phyloP scores from a whole-genome alignment of 2,329 filamentous ascomycete species.

The Coniella lustricola region DNA sequence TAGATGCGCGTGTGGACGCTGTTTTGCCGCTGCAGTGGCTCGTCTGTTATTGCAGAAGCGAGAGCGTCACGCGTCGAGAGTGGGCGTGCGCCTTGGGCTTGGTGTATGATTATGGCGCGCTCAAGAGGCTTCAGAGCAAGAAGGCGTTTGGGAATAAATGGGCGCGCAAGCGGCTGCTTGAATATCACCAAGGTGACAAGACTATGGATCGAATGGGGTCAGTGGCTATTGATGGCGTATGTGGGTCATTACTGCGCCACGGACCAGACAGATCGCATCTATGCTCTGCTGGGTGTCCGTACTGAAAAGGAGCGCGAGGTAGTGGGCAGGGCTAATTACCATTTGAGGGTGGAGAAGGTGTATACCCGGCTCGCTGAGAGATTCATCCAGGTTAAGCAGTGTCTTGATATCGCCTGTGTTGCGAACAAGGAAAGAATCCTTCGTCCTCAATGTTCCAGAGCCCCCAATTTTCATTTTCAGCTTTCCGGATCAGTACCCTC shows the following conservation, averaged over 20 bases:
- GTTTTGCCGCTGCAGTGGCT: background rate
- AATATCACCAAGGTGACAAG: background rate
- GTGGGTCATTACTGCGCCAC: background rate
- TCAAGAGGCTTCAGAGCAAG: background rate
- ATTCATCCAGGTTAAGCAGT: background rate
- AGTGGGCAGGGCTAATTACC: background rate
- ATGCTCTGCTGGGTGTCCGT: background rate
- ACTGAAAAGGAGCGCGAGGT: background rate
- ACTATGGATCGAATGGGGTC: background rate
- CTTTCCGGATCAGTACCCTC: no score
- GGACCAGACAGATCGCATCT: background rate
- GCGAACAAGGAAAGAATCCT: background rate
- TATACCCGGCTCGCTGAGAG: background rate
- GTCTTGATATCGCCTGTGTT: conserved; percentile 2
- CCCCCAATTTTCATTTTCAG: no score
- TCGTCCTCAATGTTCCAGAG: no score
- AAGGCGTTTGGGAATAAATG: conserved; percentile 2
- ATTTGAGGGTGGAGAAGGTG: background rate
- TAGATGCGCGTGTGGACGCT: conserved; percentile 7
- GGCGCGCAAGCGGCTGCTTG: conserved; percentile 1
- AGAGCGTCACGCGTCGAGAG: background rate
- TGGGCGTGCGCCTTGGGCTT: background rate
- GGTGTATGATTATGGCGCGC: background rate
- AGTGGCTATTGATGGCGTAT: conserved; percentile 6
- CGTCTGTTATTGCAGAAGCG: background rate